Evolutionary conservation across 1,139 yeast genomes (phyloP), one percentile per base, ranked within the genome.

Genomic region (Geotrichum bryndzae): DNA sequence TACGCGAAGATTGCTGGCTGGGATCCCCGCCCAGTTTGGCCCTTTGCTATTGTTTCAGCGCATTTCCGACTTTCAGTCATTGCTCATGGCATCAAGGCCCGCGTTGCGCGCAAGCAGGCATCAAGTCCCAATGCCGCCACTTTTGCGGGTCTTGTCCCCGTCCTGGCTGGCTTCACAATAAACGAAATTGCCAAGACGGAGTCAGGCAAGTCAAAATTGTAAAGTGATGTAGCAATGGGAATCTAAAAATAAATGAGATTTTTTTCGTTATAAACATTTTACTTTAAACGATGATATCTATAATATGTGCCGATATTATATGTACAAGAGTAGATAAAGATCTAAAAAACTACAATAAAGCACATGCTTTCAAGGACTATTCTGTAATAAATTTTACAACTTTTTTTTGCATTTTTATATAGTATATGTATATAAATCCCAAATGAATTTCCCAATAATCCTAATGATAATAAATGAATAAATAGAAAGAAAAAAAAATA

Each of bases 21-120:
- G 71, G 69, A 74, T 61, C 76, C 77, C 8, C 57, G 63, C 8
- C 63, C 65, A 2, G 68, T 76, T 58, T 85, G 88, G 87, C 71
- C 73, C 10, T 81, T 82, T 62, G 90, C 88, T 0, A 79, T 77
- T 33, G 86, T 84, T 1, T 85, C 84, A 71, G 88, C 88, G 0
- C 77, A 85, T 61, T 77, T 83, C 58, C 74, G 90, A 54, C 77
- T 85, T 46, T 78, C 84, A 65, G 88, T 86, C 25, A 86, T 86
- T 64, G 77, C 82, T 45, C 90, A 86, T 67, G 90, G 90, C 3
- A 84, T 86, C 64, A 87, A 86, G 11, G 86, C 87, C 75, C 77
- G 90, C 63, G 77, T 80, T 1, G 78, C 80, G 22, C 75, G 79
- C 61, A 88, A 88, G 15, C 82, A 80, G 61, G 89, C 89, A 0